Percentiles rank a stretch among this genome's conserved stretches.
phyloP scores from a whole-genome alignment of 768 basidiomycete genomes.

The Obba rivulosa region DNA sequence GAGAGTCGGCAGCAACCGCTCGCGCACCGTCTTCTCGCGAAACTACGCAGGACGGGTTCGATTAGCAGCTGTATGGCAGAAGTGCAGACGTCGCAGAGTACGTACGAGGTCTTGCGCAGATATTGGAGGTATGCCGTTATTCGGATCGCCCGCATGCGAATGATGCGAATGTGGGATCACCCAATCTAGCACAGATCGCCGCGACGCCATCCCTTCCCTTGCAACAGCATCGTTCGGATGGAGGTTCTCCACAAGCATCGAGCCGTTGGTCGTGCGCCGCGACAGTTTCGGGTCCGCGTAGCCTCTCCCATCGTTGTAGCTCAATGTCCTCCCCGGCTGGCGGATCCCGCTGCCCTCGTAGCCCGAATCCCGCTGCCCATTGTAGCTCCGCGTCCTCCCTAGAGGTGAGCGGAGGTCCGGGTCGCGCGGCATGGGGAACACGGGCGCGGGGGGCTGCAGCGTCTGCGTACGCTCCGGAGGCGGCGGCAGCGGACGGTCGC shows the following conservation, averaged over 20 bases:
- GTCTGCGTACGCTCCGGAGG: too few relatives aligned
- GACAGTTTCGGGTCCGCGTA: neutral
- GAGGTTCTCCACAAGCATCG: neutral
- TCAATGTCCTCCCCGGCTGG: slow-evolving; percentile 4
- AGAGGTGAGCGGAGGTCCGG: too few relatives aligned
- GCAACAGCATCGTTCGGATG: neutral
- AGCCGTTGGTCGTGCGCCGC: neutral
- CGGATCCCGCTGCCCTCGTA: slow-evolving; percentile 2
- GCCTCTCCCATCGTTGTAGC: slow-evolving; percentile 2
- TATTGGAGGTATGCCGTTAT: neutral
- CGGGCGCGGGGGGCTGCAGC: too few relatives aligned
- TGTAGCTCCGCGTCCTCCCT: too few relatives aligned
- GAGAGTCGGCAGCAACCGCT: slow-evolving; percentile 53
- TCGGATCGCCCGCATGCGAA: neutral
- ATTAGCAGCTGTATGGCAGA: neutral
- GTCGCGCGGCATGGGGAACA: too few relatives aligned
- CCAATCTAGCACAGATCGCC: slow-evolving; percentile 9
- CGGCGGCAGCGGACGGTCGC: too few relatives aligned
- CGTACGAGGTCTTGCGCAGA: too few relatives aligned
- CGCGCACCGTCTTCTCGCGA: slow-evolving; percentile 31
- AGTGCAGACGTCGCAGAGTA: neutral
- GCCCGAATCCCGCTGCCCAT: neutral
- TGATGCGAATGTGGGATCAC: slow-evolving; percentile 2
- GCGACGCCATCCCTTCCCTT: slow-evolving; percentile 4
- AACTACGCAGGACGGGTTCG: neutral